Conservation (phyloP, 768 basidiomycete genomes). For the Hydnomerulius pinastri region DNA sequence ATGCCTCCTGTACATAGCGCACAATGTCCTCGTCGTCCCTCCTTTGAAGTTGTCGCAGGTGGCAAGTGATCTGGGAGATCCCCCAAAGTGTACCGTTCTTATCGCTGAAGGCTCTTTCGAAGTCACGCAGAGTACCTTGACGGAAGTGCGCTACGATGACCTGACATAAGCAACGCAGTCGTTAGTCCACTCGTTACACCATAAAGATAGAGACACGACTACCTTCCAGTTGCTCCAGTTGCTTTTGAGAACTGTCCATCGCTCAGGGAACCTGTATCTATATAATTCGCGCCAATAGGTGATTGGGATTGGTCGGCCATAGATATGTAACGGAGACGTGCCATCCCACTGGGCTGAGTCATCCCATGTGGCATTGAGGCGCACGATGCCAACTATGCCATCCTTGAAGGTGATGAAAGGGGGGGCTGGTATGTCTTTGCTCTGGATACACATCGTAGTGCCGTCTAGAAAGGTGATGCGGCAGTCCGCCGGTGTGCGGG, state of each 20-base stretch:
- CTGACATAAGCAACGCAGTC: background rate
- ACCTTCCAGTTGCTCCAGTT: conserved; percentile 31
- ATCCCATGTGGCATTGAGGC: conserved; percentile 30
- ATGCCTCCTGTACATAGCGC: background rate
- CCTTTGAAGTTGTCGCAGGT: background rate
- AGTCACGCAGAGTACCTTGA: background rate
- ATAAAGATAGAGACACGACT: too few relatives aligned
- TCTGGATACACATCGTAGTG: background rate
- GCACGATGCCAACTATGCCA: conserved; percentile 6
- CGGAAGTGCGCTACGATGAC: background rate
- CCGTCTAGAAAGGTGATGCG: background rate
- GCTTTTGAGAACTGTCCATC: conserved; percentile 17
- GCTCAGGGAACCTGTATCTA: background rate
- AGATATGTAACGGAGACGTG: conserved; percentile 19
- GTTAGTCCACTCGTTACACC: background rate
- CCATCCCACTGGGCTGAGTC: conserved; percentile 23
- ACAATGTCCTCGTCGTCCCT: background rate
- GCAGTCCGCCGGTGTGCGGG: background rate
- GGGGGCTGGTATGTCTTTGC: background rate
- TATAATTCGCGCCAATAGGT: conserved; percentile 19
- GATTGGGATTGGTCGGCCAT: conserved; percentile 22
- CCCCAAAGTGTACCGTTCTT: background rate
- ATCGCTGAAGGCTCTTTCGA: background rate
- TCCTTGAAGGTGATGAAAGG: conserved; percentile 14
- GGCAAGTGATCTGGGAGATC: background rate